Evolutionary conservation across 331 rosid species (phyloP), one percentile per base, ranked within the genome.

Genomic region (Malus hybrid): DNA sequence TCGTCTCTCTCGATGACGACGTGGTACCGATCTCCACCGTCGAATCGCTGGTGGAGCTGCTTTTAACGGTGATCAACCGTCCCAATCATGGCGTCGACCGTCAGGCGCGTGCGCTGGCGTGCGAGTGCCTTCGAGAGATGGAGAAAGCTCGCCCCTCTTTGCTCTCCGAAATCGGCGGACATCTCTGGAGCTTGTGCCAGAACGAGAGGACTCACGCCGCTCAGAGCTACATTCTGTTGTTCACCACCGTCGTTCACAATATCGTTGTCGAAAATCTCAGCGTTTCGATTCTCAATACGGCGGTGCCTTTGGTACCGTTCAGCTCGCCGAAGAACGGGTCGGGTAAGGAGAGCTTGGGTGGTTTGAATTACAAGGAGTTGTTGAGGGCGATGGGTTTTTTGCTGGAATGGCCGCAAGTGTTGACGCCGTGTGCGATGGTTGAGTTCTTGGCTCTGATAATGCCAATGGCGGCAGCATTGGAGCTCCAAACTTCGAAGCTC

Each of bases 181-280:
- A 94, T 72, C 78, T 94, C n/a, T 94, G 98, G 98, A 78, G 87
- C 63, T 39, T 91, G 61, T 94, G 96, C 85, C 98, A 88, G 85
- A 90, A 76, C 80, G 98, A 94, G 80, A 85, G 98, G 57, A 94
- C 98, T 18, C 98, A 94, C 82, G 91, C 90, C 36, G 90, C 92
- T 0, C 98, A 94, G 71, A 76, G 86, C 63, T 94, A 94, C 68
- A 84, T 91, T 56, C 86, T 94, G 44, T 78, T 94, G 16, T 90
- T 94, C 80, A 82, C 92, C 1, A 67, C 89, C 7, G 96, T 87
- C 32, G 77, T 94, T 57, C 87, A 78, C 39, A 87, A 75, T 78
- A 91, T 94, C 36, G 89, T 90, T 7, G 80, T 36, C 24, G 81
- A 79, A 62, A 83, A 79, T 34, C 80, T 87, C 6, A 65, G 56